Base-by-base conservation (phyloP, 1,284 basidiomycete genomes). In the Earliella scabrosa region DNA sequence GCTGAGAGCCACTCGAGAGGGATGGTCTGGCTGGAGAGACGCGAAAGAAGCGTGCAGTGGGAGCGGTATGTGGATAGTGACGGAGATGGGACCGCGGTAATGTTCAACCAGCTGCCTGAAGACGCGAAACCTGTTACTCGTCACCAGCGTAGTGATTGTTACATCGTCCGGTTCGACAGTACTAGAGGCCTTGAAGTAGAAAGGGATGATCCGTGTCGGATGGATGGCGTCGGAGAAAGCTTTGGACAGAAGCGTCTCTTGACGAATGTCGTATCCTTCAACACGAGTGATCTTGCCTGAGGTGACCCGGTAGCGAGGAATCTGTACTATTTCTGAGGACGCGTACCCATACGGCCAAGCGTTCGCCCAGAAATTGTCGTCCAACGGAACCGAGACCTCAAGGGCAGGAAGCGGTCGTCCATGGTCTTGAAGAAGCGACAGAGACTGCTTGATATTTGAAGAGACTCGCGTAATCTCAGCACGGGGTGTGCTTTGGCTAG, bases 141-240 rank as follows among this genome's bases (percentile, higher is more conserved):
- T 94, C 27, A 94, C 86, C 27, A 93, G 78, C 1, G 92, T 94
- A 1, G 92, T 90, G 53, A 95, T 84, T 1, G 92, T 93, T 44
- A 94, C 85, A 61, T 93, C 92, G 40, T 87, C 80, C 11, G 70
- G 59, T 29, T 84, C 77, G 54, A 83, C 76, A 6, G 58, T 57
- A 4, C 76, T 77, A 38, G 73, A 69, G 36, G 87, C 87, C 52
- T 83, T 82, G 70, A 91, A 91, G 71, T 88, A 93, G 74, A 87
- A 94, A 0, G 92, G 92, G 18, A 91, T 79, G 50, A 93, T 82
- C 62, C 85, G 85, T 65, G 81, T 86, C 0, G 90, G 90, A 38
- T 82, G 81, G 79, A 89, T 82, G 14, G 83, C 82, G 53, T 78
- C 77, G 2, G 86, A 73, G 63, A 92, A 90, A 2, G 85, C 82